Evolutionary conservation across 257 asterid genomes (phyloP).

Genomic region (Galeopsis tetrahit): DNA sequence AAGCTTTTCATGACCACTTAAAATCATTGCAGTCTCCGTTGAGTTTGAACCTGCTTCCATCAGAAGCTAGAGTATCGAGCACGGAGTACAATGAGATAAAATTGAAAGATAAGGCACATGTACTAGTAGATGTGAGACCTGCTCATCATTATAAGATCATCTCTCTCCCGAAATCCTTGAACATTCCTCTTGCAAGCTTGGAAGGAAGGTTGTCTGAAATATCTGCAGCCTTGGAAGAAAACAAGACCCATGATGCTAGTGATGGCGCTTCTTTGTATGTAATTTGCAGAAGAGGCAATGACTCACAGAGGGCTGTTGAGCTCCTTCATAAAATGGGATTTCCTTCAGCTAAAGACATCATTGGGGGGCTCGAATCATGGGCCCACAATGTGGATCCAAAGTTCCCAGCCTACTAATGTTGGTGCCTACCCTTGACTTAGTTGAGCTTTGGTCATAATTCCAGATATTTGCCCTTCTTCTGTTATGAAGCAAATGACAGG

Average conservation of each 20-base stretch:
- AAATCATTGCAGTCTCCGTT: constrained; percentile 68
- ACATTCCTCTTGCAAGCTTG: constrained; percentile 72
- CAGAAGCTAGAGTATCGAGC: constrained; percentile 78
- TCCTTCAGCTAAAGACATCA: constrained; percentile 62
- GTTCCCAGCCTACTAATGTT: constrained; percentile 66
- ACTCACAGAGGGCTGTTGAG: constrained; percentile 89
- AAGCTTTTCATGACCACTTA: constrained; percentile 28
- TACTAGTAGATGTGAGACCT: constrained; percentile 87
- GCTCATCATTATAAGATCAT: constrained; percentile 83
- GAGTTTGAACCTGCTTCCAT: constrained; percentile 71
- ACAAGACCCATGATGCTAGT: constrained; percentile 22
- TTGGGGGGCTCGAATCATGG: constrained; percentile 83
- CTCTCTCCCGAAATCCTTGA: constrained; percentile 76
- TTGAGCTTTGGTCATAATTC: background rate
- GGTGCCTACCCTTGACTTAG: background rate
- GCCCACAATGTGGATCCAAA: constrained; percentile 62
- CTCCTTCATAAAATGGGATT: constrained; percentile 50
- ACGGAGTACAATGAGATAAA: constrained; percentile 64
- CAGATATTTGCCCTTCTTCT: background rate
- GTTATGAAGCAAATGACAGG: constrained; percentile 11
- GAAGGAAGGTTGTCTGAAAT: constrained; percentile 62
- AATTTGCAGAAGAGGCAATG: constrained; percentile 92
- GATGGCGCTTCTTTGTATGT: constrained; percentile 60
- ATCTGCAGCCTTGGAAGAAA: constrained; percentile 52
- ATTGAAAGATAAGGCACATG: constrained; percentile 59